Evolutionary conservation across 805 yeast species (phyloP).

Genomic region (Ogataea wickerhamii): DNA sequence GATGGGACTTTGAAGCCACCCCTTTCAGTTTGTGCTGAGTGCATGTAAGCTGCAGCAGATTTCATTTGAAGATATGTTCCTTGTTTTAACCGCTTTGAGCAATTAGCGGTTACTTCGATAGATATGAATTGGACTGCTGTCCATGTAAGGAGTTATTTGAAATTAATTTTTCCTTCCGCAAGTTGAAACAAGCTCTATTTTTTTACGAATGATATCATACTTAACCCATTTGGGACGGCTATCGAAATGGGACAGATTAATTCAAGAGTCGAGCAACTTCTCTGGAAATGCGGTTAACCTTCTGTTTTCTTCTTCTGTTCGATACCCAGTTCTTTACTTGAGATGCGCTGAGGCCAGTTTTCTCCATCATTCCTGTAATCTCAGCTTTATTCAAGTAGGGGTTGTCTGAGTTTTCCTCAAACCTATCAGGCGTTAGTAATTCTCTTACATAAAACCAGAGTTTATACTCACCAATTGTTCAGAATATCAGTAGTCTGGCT

Average conservation of each 20-base stretch:
- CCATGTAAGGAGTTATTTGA: not conserved
- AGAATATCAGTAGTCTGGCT: no score
- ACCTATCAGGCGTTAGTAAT: slow-evolving; percentile 15
- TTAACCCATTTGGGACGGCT: no score
- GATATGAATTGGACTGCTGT: no score
- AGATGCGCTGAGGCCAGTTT: slow-evolving; percentile 13
- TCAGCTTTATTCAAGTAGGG: slow-evolving; percentile 20
- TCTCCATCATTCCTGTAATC: slow-evolving; percentile 6
- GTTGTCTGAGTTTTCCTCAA: slow-evolving; percentile 12
- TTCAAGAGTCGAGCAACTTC: slow-evolving; percentile 6
- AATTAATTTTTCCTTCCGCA: slow-evolving; percentile 3
- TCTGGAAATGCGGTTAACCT: slow-evolving; percentile 6
- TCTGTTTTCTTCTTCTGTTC: slow-evolving; percentile 15
- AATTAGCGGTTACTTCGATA: no score
- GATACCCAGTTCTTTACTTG: slow-evolving; percentile 24
- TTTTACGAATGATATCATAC: no score
- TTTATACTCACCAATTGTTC: no score
- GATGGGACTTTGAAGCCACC: no score
- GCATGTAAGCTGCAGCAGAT: no score
- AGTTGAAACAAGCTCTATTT: not conserved
- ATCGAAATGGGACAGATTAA: not conserved
- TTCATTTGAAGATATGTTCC: no score
- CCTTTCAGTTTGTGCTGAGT: no score
- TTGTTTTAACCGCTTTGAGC: no score
- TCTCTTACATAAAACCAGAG: no score